Evolutionary conservation across 2,329 filamentous ascomycete species (phyloP).

Genomic region (Elsinoe perseae): DNA sequence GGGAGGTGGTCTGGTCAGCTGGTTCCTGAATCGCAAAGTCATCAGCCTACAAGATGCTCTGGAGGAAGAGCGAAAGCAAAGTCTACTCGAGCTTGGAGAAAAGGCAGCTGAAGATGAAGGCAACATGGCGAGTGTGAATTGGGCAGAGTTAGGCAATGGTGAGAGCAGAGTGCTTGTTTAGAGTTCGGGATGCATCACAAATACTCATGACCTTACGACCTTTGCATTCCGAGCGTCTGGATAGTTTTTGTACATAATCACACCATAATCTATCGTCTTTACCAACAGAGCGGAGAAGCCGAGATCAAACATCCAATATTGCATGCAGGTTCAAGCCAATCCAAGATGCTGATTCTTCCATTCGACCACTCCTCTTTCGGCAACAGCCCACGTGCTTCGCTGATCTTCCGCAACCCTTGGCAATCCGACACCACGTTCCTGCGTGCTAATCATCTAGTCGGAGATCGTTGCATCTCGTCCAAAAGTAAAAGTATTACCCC

Average conservation of each 20-base stretch:
- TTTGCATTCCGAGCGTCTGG: slow-evolving; percentile 2
- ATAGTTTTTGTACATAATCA: neutral
- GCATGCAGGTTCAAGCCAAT: slow-evolving; percentile 4
- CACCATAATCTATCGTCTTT: neutral
- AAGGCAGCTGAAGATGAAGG: slow-evolving; percentile 25
- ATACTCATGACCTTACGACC: slow-evolving; percentile 1
- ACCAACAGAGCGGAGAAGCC: neutral
- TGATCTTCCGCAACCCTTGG: slow-evolving; percentile 1
- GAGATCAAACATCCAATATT: neutral
- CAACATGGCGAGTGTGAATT: slow-evolving; percentile 36
- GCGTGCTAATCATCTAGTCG: neutral
- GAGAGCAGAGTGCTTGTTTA: slow-evolving; percentile 43
- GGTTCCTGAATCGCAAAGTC: slow-evolving; percentile 39
- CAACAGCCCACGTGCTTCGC: slow-evolving; percentile 3
- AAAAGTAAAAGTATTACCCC: neutral
- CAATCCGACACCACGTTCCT: slow-evolving; percentile 10
- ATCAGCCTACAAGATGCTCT: slow-evolving; percentile 43
- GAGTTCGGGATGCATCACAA: neutral
- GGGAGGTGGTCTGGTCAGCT: slow-evolving; percentile 50
- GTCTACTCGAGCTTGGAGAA: slow-evolving; percentile 36
- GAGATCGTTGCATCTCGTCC: neutral
- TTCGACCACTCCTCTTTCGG: slow-evolving; percentile 5
- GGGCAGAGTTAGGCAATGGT: slow-evolving; percentile 49
- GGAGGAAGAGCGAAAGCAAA: slow-evolving; percentile 37
- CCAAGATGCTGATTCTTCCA: neutral